Percentiles rank a stretch among this genome's conserved stretches.
Evolutionary conservation across 495 filamentous ascomycete genomes (phyloP).

Genomic region (Penicillium steckii): DNA sequence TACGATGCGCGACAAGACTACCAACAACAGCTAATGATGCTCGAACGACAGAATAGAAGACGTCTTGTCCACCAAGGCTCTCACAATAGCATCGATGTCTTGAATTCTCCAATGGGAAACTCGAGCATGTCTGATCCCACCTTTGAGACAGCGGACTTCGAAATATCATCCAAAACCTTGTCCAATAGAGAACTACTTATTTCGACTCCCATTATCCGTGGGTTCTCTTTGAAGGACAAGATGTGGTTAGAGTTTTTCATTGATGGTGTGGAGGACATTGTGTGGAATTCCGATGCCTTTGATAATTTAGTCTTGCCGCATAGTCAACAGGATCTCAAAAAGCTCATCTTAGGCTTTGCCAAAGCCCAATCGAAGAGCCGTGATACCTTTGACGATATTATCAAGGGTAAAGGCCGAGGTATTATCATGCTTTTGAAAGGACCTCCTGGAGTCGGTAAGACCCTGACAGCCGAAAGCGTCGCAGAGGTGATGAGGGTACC

Average conservation of each 20-base stretch:
- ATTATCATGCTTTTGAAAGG: slow-evolving; percentile 38
- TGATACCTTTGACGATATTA: slow-evolving; percentile 29
- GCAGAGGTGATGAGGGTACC: slow-evolving; percentile 32
- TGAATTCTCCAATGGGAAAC: too few species aligned
- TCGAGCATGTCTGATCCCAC: too few species aligned
- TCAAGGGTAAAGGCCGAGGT: slow-evolving; percentile 32
- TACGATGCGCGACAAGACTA: too few species aligned
- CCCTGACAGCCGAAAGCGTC: slow-evolving; percentile 40
- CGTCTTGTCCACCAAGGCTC: too few species aligned
- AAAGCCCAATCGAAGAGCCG: slow-evolving; percentile 25
- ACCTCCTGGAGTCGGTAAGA: slow-evolving; percentile 43
- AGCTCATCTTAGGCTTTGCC: slow-evolving; percentile 29
- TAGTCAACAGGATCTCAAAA: slow-evolving; percentile 23
- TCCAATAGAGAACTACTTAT: slow-evolving; percentile 16
- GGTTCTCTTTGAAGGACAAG: slow-evolving; percentile 34
- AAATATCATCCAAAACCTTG: background rate
- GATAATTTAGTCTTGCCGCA: slow-evolving; percentile 50
- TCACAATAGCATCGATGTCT: too few species aligned
- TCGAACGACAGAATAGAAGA: background rate
- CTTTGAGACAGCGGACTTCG: too few species aligned
- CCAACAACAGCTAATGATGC: too few species aligned
- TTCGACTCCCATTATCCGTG: slow-evolving; percentile 16
- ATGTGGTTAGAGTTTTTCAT: slow-evolving; percentile 43
- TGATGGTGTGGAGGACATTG: slow-evolving; percentile 37
- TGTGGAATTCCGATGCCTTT: slow-evolving; percentile 54